Base-by-base conservation (phyloP, 495 filamentous ascomycete genomes). In the Hyaloscypha variabilis region DNA sequence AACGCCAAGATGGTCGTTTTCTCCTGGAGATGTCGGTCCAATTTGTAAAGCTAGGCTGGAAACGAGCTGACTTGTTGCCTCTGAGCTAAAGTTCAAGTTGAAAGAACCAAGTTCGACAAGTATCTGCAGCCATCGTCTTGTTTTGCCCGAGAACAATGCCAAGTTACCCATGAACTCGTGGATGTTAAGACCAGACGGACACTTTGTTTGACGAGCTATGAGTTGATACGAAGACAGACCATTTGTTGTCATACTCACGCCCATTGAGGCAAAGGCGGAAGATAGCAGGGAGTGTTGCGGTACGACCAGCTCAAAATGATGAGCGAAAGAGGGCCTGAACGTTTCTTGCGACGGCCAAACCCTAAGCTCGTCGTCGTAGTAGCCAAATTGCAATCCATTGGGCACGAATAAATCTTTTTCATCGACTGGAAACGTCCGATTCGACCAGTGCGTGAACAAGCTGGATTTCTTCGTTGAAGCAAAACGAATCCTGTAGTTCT, bases 221-320 rank as follows among this genome's bases (percentile, higher is more conserved):
- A 83, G 71, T 58, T 86, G 74, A 72, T 88, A 83, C 29, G 81
- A 87, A 8, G 82, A 81, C 25, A 78, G 83, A 8, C 79, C 80
- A 24, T 79, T 70, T 0, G 67, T 30, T 1, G 64, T 66, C n/a
- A 65, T 64, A 10, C 67, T 50, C 21, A 67, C 66, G 50, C 74
- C 23, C 0, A 62, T 19, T 13, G 62, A 71, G 10, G 55, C 8
- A 25, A 30, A 29, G 24, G 78, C 54, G 8, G 62, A 30, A 6
- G 63, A 63, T 36, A 66, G 65, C n/a, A 69, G 66, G 8, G 70
- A 74, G 50, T 52, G 66, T 39, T 1, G 10, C 8, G 77, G 76
- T 3, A 81, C 36, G 26, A 49, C 39, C 1, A 75, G 17, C 13
- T 51, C 28, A 58, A 70, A 78, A 52, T 75, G 73, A 34, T 69